Evolutionary conservation across 768 basidiomycete species (phyloP), one percentile per base, ranked within the genome.

Genomic region (Suillus hirtellus): DNA sequence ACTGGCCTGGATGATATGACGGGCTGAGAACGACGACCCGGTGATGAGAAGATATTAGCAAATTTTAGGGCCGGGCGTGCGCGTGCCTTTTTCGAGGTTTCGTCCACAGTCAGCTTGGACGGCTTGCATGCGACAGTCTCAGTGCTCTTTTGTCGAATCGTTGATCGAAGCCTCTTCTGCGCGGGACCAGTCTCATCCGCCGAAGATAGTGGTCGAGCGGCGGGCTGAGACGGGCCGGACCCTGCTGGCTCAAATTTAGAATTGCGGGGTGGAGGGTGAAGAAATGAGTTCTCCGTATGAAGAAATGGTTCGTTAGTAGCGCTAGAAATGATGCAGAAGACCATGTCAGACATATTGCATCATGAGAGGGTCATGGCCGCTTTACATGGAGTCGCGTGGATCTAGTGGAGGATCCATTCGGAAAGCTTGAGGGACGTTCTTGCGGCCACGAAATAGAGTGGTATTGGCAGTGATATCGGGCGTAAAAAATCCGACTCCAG

Each of bases 11-110:
- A 82, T 73, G 87, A 82, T 77, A 84, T 82, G 75, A 84, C 80
- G 74, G 85, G 82, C 88, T 90, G 89, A 78, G 85, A 85, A 85
- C 83, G 83, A 85, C 86, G 88, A 86, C 84, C 84, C 78, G 86
- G 85, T 80, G 87, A 89, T 90, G 89, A 91, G 89, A 90, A 89
- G 82, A 89, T 82, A 81, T 90, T 90, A 89, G 86, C 83, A 88
- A 89, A 86, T 81, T 85, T 87, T 84, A 90, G 84, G 84, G 87
- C 89, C 88, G 87, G 88, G 87, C 88, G 89, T 83, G 86, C 86
- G 88, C 89, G 86, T 90, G 88, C 91, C 90, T 93, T 92, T 89
- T 90, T 91, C 83, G 83, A 80, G 76, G 86, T 84, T 77, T 89
- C 88, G 78, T 89, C 88, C 70, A 82, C 75, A 72, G 78, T 79